phyloP scores from a whole-genome alignment of 1,284 basidiomycete genomes.

The Porodaedalea pini region DNA sequence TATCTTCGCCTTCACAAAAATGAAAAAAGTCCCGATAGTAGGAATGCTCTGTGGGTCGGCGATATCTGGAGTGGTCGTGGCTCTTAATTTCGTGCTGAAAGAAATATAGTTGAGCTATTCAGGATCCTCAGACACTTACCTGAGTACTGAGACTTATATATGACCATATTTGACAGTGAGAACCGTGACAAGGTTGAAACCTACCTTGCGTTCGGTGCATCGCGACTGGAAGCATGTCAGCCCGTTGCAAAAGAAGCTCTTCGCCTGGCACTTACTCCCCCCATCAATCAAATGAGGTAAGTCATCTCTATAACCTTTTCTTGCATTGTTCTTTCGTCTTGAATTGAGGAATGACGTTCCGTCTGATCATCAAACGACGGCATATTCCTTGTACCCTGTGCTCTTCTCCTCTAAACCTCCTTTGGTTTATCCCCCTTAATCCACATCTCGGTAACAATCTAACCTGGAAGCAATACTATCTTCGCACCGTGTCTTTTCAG shows the following conservation, averaged over 20 bases:
- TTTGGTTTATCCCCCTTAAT: background rate
- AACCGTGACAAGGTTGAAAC: conserved; percentile 81
- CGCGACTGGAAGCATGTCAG: conserved; percentile 73
- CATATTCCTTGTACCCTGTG: background rate
- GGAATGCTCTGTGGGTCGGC: conserved; percentile 87
- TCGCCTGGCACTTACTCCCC: conserved; percentile 73
- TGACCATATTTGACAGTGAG: conserved; percentile 44
- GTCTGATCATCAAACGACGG: background rate
- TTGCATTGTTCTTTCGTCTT: background rate
- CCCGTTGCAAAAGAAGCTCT: conserved; percentile 76
- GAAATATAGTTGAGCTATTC: conserved; percentile 53
- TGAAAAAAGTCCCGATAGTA: conserved; percentile 67
- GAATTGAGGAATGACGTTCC: background rate
- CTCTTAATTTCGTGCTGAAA: conserved; percentile 60
- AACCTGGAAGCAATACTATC: too few species aligned
- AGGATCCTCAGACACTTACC: background rate
- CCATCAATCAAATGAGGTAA: conserved; percentile 82
- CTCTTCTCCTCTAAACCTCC: background rate
- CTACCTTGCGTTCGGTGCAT: conserved; percentile 79
- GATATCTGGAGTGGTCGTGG: conserved; percentile 70
- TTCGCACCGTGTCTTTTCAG: background rate
- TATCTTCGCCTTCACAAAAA: background rate
- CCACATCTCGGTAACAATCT: background rate
- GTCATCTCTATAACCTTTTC: conserved; percentile 22
- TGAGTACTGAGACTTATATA: background rate